Conservation (phyloP, 495 filamentous ascomycete genomes). For the Barbatosphaeria neglecta region DNA sequence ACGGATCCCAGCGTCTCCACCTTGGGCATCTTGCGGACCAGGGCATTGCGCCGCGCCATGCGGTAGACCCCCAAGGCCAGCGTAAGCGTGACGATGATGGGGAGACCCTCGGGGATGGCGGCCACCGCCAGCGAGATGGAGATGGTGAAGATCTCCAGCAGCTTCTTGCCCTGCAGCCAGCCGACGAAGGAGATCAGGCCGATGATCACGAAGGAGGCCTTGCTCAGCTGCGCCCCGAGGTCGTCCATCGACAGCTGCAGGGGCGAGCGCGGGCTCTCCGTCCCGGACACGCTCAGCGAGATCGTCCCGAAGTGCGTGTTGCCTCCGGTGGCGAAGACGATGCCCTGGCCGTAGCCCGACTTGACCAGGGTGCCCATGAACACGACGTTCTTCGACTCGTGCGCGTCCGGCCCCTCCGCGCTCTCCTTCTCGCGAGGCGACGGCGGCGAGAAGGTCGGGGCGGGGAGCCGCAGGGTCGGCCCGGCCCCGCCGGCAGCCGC, state of each 20-base stretch:
- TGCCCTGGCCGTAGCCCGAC: conserved; percentile 88
- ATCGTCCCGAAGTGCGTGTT: conserved; percentile 96
- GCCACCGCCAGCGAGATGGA: conserved; percentile 94
- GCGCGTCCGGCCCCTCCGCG: background rate
- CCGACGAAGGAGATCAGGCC: conserved; percentile 82
- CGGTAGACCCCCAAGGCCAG: conserved; percentile 86
- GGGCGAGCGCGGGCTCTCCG: conserved; percentile 87
- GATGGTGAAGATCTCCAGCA: conserved; percentile 95
- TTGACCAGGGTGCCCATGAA: conserved; percentile 98
- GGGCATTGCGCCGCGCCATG: conserved; percentile 88
- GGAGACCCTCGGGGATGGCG: conserved; percentile 92
- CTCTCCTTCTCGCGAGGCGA: conserved; percentile 13
- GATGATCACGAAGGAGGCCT: conserved; percentile 92
- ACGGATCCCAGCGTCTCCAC: conserved; percentile 97
- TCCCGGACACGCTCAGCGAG: conserved; percentile 79
- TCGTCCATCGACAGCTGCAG: conserved; percentile 95
- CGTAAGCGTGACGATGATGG: conserved; percentile 96
- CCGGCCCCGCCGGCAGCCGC: conserved; percentile 7
- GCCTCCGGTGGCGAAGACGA: conserved; percentile 87
- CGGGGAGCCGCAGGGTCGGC: conserved; percentile 20
- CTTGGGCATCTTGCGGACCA: conserved; percentile 88
- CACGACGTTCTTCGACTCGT: conserved; percentile 59
- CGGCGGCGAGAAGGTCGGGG: conserved; percentile 19
- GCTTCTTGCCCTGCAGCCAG: conserved; percentile 72
- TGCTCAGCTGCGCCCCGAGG: conserved; percentile 85